Conservation (phyloP, 345 rosid genomes). For the Noccaea caerulescens region DNA sequence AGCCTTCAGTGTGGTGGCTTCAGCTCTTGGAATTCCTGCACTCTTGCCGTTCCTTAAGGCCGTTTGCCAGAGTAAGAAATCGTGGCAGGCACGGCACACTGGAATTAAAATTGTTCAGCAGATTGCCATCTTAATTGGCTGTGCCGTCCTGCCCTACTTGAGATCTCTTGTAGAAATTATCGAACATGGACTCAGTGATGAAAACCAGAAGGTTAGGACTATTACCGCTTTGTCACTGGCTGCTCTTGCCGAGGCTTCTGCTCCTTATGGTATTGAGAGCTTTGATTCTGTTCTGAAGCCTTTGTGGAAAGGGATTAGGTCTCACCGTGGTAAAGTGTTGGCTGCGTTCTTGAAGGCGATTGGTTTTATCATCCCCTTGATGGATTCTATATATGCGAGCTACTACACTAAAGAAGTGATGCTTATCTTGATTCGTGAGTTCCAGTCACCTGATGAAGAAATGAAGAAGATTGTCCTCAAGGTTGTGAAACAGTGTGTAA, state of each 20-base stretch:
- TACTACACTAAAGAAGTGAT: slow-evolving; percentile 98
- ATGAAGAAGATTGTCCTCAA: slow-evolving; percentile 98
- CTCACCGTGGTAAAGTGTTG: slow-evolving; percentile 97
- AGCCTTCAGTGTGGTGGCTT: slow-evolving; percentile 99
- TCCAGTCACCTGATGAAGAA: slow-evolving; percentile 99
- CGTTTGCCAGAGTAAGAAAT: slow-evolving; percentile 98
- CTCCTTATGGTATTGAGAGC: slow-evolving; percentile 99
- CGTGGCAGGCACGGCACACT: slow-evolving; percentile 99
- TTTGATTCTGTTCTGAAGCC: slow-evolving; percentile 97
- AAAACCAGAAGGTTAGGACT: slow-evolving; percentile 97
- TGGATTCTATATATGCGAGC: slow-evolving; percentile 96
- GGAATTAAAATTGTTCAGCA: slow-evolving; percentile 99
- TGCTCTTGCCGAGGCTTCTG: slow-evolving; percentile 99
- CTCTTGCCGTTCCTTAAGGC: slow-evolving; percentile 93
- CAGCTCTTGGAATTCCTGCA: slow-evolving; percentile 97
- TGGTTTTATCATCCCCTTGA: slow-evolving; percentile 95
- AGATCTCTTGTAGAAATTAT: slow-evolving; percentile 93
- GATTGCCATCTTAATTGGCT: slow-evolving; percentile 95
- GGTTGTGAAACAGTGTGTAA: slow-evolving; percentile 98
- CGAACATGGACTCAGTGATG: slow-evolving; percentile 94
- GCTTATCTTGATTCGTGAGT: slow-evolving; percentile 93
- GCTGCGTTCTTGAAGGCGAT: slow-evolving; percentile 99
- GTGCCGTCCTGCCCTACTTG: slow-evolving; percentile 97
- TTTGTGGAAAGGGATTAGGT: slow-evolving; percentile 97
- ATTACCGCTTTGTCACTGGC: slow-evolving; percentile 98